These are phyloP conservation scores for Suillus discolor DNA, from an alignment of 768 basidiomycete genomes.

Conservation along the genomic window DNA sequence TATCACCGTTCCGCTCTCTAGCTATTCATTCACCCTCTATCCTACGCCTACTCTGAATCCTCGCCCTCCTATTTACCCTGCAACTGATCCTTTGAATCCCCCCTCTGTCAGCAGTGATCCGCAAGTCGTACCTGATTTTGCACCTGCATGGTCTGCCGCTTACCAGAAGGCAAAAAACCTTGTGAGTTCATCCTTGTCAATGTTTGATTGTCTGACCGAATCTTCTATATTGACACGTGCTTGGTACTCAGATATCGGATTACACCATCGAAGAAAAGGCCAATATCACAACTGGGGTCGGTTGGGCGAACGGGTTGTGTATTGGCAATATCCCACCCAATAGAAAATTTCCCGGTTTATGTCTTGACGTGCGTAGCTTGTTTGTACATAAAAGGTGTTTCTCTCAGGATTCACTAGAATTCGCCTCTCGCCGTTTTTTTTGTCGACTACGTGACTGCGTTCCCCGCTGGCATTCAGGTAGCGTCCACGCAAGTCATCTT, in stretches of 20 bases:
- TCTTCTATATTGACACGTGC: neutral
- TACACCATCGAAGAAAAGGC: conserved; percentile 34
- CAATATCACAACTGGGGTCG: conserved; percentile 25
- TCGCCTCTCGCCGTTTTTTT: conserved; percentile 42
- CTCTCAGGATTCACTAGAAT: conserved; percentile 20
- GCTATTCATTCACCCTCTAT: conserved; percentile 52
- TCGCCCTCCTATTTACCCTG: conserved; percentile 50
- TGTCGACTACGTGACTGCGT: conserved; percentile 42
- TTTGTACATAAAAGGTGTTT: neutral
- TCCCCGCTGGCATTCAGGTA: conserved; percentile 60
- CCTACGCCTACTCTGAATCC: conserved; percentile 55
- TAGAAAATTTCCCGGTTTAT: conserved; percentile 55
- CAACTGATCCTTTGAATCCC: conserved; percentile 51
- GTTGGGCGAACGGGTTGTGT: conserved; percentile 49
- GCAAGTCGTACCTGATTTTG: conserved; percentile 41
- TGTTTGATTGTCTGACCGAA: neutral
- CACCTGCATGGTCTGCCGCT: conserved; percentile 51
- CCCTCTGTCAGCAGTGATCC: conserved; percentile 47
- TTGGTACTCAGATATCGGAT: conserved; percentile 35
- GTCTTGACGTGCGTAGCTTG: conserved; percentile 50
- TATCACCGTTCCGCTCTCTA: conserved; percentile 36
- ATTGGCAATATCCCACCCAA: conserved; percentile 61
- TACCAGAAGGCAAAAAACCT: conserved; percentile 56
- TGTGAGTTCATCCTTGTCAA: conserved; percentile 31
- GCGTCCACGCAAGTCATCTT: conserved; percentile 46